Conservation (phyloP, 306 rosid genomes). For the Rubus parviflorus region DNA sequence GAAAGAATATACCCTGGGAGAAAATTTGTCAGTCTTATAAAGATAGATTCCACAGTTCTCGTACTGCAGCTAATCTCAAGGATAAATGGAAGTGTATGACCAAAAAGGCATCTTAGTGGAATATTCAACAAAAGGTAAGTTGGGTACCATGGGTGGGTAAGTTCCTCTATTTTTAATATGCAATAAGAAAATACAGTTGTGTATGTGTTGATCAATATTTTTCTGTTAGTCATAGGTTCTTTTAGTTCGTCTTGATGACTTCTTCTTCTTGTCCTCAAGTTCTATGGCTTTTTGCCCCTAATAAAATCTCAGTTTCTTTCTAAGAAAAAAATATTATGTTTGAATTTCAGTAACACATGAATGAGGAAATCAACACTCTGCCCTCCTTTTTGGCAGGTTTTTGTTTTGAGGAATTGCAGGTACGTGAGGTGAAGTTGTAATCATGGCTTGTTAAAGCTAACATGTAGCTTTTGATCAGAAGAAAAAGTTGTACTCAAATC, state of each 20-base stretch:
- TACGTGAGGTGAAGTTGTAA: neutral
- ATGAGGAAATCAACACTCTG: neutral
- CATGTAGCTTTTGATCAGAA: neutral
- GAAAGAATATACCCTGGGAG: constrained; percentile 7
- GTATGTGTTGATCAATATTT: neutral
- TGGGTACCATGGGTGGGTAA: neutral
- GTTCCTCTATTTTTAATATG: neutral
- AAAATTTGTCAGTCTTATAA: neutral
- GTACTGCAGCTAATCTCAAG: constrained; percentile 1
- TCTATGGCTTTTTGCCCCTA: too few relatives aligned
- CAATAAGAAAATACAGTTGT: neutral
- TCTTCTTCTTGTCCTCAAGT: too few relatives aligned
- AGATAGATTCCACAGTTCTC: neutral
- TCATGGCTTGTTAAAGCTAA: neutral
- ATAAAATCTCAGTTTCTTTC: too few relatives aligned
- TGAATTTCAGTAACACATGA: too few relatives aligned
- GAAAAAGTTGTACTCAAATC: neutral
- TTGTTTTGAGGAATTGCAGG: neutral
- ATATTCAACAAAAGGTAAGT: too few relatives aligned
- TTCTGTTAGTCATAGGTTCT: too few relatives aligned
- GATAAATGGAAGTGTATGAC: neutral
- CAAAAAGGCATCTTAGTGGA: too few relatives aligned
- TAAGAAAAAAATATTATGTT: too few relatives aligned
- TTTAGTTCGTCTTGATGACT: too few relatives aligned
- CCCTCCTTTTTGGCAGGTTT: neutral